phyloP scores from a whole-genome alignment of 768 basidiomycete genomes.

The Russula foetens region DNA sequence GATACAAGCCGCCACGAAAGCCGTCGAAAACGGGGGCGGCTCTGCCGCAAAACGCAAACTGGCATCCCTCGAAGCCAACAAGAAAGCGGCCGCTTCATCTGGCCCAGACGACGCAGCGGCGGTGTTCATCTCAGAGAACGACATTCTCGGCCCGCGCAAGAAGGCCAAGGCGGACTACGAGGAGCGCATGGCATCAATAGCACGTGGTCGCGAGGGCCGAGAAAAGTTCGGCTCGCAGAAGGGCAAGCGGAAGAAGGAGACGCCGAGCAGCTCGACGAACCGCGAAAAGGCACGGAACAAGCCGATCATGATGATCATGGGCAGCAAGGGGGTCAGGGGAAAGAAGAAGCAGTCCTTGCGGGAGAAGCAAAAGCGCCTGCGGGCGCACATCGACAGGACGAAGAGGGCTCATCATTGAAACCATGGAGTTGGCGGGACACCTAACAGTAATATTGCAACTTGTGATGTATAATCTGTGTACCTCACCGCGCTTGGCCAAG shows the following conservation, averaged over 20 bases:
- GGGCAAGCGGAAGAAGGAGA: slow-evolving; percentile 85
- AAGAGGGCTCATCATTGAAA: slow-evolving; percentile 39
- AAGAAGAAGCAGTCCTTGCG: slow-evolving; percentile 79
- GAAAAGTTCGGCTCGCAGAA: slow-evolving; percentile 88
- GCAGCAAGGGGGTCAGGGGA: slow-evolving; percentile 64
- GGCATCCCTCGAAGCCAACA: slow-evolving; percentile 65
- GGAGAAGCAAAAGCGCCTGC: slow-evolving; percentile 72
- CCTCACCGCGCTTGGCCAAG: too few relatives aligned
- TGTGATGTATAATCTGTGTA: too few relatives aligned
- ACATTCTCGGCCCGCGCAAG: slow-evolving; percentile 91
- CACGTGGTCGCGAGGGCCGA: slow-evolving; percentile 88
- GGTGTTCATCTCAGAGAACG: slow-evolving; percentile 75
- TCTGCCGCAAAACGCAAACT: slow-evolving; percentile 84
- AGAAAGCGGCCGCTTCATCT: slow-evolving; percentile 40
- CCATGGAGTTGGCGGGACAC: too few relatives aligned
- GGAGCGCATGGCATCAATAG: slow-evolving; percentile 85
- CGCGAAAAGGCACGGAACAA: slow-evolving; percentile 90
- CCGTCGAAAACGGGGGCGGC: slow-evolving; percentile 62
- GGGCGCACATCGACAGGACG: slow-evolving; percentile 64
- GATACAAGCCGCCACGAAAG: slow-evolving; percentile 64
- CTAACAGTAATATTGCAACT: too few relatives aligned
- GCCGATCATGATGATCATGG: slow-evolving; percentile 90
- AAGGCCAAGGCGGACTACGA: slow-evolving; percentile 91
- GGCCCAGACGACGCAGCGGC: slow-evolving; percentile 35
- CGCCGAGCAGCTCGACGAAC: slow-evolving; percentile 82